Base-by-base conservation (phyloP, 495 filamentous ascomycete genomes). In the Aspergillus mulundensis region DNA sequence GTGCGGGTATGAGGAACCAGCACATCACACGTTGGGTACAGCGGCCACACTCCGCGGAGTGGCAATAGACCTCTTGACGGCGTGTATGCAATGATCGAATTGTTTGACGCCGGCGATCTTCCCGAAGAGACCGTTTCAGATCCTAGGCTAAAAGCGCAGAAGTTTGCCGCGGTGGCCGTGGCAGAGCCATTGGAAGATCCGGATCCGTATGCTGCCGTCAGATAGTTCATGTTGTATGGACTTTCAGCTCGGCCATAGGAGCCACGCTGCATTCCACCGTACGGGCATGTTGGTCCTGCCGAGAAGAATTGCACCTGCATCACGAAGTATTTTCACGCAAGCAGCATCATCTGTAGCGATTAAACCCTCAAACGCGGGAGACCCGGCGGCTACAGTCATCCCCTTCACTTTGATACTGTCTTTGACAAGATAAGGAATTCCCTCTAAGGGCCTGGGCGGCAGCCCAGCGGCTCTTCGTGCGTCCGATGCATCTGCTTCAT, bases 351-450 rank as follows among this genome's bases (percentile, higher is more conserved):
- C 73, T 2, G 85, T 87, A 0, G 86, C 82, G 10, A 85, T 67
- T 39, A 80, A 78, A 4, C 77, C 83, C 7, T 86, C 67, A 8
- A 89, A 79, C 34, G 81, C 82, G 59, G 73, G 77, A 23, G 73
- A 79, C 18, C 75, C 77, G 28, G 62, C 62, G 1, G 73, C 78
- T 5, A 83, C 83, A 3, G 79, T 84, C 67, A 86, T 81, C 71
- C 87, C 86, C 51, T 80, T 77, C 53, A 89, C 87, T 51, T 77
- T 77, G 55, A 88, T 88, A 64, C 84, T 89, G 69, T 89, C 84
- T 70, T 89, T 89, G 56, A 88, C 78, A 0, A 87, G 66, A 61
- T 85, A 84, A 3, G 87, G 87, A 53, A 90, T 84, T n/a, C 87
- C 86, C 62, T 90, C 86, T 6, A 89, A 70, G 12, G 78, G 77